Base-by-base conservation (phyloP, 352 stramenopile species). In the Pythium chondricola region DNA sequence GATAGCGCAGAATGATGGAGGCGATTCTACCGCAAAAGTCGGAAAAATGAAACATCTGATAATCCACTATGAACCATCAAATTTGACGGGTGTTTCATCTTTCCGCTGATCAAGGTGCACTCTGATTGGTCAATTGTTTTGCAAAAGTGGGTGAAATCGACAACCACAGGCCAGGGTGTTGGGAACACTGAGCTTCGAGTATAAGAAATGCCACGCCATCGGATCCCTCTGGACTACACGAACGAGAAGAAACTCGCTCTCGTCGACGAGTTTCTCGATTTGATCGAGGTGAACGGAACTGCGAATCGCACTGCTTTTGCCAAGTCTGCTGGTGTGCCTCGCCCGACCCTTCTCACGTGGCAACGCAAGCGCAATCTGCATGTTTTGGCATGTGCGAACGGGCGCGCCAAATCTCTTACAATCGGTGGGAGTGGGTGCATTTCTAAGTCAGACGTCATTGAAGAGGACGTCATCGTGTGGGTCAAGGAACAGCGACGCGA, bases 401-500 rank as follows among this genome's bases (percentile, higher is more conserved):
- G 31, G 1, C 43, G 43, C 22, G 39, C 39, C 21, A 45, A 32
- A 13, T 6, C 21, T 6, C 39, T 45, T 6, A 45, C 39, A 6
- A 8, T 45, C 24, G 39, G 39, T 13, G 39, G 39, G 7, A 45
- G 39, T 45, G 39, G 39, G 17, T 24, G 39, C 20, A 20, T 45
- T 14, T 45, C 39, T 14, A 7, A 9, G 24, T 33, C 39, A 6
- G 24, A 9, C 3, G n/a, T 24, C 3, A 45, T 45, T 20, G 39
- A 45, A 16, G 21, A 45, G 3, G 39, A 30, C 22, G 18, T 45
- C 21, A 20, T 45, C 39, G 7, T 33, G 5, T 45, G 25, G 22
- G 32, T 45, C 39, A 45, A 45, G 39, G 39, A 45, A 17, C 3
- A 33, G 11, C 20, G 39, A 9, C 39, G 39, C 3, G 39, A 45